Percentiles rank a stretch among this genome's conserved stretches.
These are phyloP conservation scores for Exsudoporus frostii DNA, from an alignment of 768 basidiomycete species.

Conservation along the genomic window DNA sequence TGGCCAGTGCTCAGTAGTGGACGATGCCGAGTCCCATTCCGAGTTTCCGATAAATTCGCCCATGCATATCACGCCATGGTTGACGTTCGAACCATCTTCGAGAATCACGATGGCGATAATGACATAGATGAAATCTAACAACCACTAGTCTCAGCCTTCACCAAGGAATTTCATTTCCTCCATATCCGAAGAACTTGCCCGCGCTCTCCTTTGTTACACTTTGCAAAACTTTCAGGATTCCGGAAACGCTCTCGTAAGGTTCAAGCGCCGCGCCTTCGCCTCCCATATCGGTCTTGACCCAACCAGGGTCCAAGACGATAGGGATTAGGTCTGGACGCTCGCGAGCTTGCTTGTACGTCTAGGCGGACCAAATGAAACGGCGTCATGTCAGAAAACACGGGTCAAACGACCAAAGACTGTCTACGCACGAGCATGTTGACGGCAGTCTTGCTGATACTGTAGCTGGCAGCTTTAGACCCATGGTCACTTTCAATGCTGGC, in stretches of 20 bases:
- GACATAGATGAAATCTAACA: no score
- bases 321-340: constrained; percentile 10
- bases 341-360: constrained; percentile 15
- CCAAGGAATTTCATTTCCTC: no score
- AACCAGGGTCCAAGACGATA: background rate
- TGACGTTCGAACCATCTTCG: no score
- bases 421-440: constrained; percentile 13
- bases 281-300: constrained; percentile 61
- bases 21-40: no score
- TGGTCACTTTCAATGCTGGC: constrained; percentile 27
- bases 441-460: constrained; percentile 14
- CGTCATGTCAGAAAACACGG: background rate
- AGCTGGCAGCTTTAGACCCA: constrained; percentile 1
- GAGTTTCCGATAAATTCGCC: no score
- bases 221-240: constrained; percentile 14
- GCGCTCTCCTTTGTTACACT: background rate
- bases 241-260: constrained; percentile 28
- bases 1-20: no score
- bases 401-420: background rate
- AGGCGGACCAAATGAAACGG: background rate
- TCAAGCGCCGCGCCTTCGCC: constrained; percentile 30
- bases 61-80: no score
- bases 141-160: no score
- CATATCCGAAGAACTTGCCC: no score
- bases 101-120: no score